Evolutionary conservation across 805 yeast species (phyloP), one percentile per base, ranked within the genome.

Genomic region (Yarrowia hollandica): DNA sequence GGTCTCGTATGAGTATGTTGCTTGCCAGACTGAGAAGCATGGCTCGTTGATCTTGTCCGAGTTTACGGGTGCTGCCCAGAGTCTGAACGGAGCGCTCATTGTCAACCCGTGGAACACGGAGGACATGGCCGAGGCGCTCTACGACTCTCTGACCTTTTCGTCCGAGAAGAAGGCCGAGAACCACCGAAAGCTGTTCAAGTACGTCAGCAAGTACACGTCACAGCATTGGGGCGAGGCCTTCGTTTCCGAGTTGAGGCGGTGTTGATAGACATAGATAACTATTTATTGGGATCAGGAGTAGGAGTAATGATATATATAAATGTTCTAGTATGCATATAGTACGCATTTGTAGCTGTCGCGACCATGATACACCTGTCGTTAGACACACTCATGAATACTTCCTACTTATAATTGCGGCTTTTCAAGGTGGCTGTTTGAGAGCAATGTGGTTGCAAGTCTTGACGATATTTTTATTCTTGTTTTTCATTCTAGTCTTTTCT

Each of bases 51-150:
- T 94, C 50, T 72, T 94, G 63, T 86, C 96, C 38, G 99, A 94
- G 74, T 94, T 94, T 74, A 94, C 99, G 0, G 99, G 99, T 50
- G 99, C 99, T n/a, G 98, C 99, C 0, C 99, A 94, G 74, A 87
- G 96, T 1, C 77, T 94, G 63, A 92, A 94, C 69, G 99, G 99
- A 21, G 90, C 96, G 1, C 71, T 92, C 12, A 83, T 94, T 61
- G 96, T 94, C 18, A 94, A 94, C 69, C 99, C 99, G 3, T 94
- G 99, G 99, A 94, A 92, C 70, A 92, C 91, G 19, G 99, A 55
- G 65, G 99, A 94, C 65, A 73, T 92, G 69, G 84, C 95, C 16
- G 88, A 82, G 39, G 86, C 97, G 3, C 86, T 92, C 59, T 79
- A 85, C 68, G 97, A 90, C 69, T 85, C 96, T 15, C 78, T 94